Conservation (phyloP, 371 early-diverging fungal genomes). For the Mucor racemosus region DNA sequence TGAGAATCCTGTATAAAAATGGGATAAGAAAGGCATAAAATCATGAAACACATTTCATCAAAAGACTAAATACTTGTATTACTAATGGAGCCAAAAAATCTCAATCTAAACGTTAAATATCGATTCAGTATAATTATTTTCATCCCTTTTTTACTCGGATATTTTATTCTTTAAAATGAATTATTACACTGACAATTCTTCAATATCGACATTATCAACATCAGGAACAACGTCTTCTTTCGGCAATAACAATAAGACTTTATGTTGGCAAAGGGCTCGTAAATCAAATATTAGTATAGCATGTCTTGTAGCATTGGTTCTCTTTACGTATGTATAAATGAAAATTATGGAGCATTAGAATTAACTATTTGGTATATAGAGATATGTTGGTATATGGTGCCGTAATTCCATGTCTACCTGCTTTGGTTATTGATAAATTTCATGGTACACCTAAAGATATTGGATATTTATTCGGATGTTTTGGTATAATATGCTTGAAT, state of each 20-base stretch:
- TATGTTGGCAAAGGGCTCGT: not conserved
- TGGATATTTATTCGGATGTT: conserved; percentile 75
- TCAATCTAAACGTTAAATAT: not conserved
- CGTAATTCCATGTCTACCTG: conserved; percentile 76
- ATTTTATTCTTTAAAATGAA: not conserved
- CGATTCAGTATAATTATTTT: not conserved
- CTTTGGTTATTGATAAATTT: conserved; percentile 58
- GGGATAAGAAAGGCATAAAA: too few relatives aligned
- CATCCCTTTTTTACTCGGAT: not conserved
- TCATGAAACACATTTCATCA: not conserved
- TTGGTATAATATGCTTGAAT: conserved; percentile 40
- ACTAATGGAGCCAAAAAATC: not conserved
- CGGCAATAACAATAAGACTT: not conserved
- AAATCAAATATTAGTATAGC: not conserved
- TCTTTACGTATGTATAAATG: conserved; percentile 12
- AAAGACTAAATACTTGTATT: not conserved
- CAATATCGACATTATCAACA: not conserved
- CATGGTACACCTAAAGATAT: conserved; percentile 57
- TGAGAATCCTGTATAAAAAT: not conserved
- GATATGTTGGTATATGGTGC: conserved; percentile 73
- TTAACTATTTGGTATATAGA: not conserved
- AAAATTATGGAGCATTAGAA: not conserved
- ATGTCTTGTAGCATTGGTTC: conserved; percentile 3
- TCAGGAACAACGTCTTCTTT: not conserved
- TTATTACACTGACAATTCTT: not conserved